Percentiles rank a stretch among this genome's conserved stretches.
Evolutionary conservation across 2,329 filamentous ascomycete species (phyloP).

Genomic region (Calonectria multiphialidica): DNA sequence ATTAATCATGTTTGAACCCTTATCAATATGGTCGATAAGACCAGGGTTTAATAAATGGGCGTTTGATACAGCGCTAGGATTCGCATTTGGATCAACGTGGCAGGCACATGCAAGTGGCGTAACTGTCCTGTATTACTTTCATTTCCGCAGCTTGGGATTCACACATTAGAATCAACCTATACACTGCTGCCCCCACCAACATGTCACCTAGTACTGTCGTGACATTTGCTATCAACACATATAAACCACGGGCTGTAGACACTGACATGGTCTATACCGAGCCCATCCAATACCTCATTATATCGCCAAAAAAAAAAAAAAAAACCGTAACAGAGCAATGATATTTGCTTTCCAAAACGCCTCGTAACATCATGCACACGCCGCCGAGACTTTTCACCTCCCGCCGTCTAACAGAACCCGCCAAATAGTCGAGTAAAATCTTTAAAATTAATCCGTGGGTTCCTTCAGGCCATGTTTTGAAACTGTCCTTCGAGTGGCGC

Average conservation of each 20-base stretch:
- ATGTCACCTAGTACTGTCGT: background rate
- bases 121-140: background rate
- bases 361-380: conserved; percentile 6
- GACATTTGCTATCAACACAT: background rate
- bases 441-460: background rate
- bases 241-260: background rate
- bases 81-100: background rate
- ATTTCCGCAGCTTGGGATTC: background rate
- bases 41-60: background rate
- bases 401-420: background rate
- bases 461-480: background rate
- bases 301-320: background rate
- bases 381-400: background rate
- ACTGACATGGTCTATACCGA: background rate
- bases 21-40: background rate
- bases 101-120: background rate
- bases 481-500: background rate
- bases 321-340: background rate
- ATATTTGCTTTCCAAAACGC: conserved; percentile 4
- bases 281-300: background rate
- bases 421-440: background rate
- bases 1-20: background rate
- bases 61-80: background rate
- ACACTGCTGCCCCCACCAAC: background rate
- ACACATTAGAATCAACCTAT: background rate